These are phyloP conservation scores for Striga asiatica DNA, from an alignment of 257 asterid genomes.

Conservation along the genomic window DNA sequence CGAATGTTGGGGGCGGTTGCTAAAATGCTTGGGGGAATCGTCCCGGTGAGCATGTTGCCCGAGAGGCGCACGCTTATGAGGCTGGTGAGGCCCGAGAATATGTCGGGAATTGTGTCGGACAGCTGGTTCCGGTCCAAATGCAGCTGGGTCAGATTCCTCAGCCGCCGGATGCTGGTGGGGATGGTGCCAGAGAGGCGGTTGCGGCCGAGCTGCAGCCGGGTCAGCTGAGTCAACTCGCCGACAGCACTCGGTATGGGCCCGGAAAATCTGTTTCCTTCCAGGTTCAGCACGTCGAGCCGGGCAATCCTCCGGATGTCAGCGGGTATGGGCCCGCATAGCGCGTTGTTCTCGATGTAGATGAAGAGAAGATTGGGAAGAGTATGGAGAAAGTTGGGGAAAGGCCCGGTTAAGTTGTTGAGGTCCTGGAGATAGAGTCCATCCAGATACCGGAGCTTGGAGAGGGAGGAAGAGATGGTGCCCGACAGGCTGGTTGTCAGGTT, in stretches of 20 bases:
- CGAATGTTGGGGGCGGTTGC: constrained; percentile 25
- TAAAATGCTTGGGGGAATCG: constrained; percentile 41
- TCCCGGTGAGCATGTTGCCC: constrained; percentile 43
- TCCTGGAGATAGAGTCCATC: constrained; percentile 28
- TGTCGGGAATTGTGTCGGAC: constrained; percentile 49
- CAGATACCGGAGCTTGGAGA: constrained; percentile 39
- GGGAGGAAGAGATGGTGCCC: constrained; percentile 54
- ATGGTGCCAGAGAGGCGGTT: constrained; percentile 51
- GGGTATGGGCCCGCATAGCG: constrained; percentile 49
- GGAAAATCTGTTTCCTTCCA: constrained; percentile 48
- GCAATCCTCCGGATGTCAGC: constrained; percentile 19
- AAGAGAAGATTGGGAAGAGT: constrained; percentile 20
- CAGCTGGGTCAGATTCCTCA: constrained; percentile 29
- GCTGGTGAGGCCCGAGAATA: constrained; percentile 27
- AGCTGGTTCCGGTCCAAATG: constrained; percentile 33
- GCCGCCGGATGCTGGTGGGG: constrained; percentile 28
- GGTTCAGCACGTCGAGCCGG: constrained; percentile 22
- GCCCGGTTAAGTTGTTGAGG: constrained; percentile 38
- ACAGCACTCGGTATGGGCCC: constrained; percentile 50
- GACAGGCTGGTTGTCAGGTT: constrained; percentile 26
- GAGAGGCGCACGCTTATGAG: constrained; percentile 28
- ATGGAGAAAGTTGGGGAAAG: constrained; percentile 38
- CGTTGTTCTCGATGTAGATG: constrained; percentile 46
- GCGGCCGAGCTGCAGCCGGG: constrained; percentile 38
- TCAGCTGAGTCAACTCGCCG: constrained; percentile 25